Base-by-base conservation (phyloP, 805 yeast genomes). In the Ogataea henricii region DNA sequence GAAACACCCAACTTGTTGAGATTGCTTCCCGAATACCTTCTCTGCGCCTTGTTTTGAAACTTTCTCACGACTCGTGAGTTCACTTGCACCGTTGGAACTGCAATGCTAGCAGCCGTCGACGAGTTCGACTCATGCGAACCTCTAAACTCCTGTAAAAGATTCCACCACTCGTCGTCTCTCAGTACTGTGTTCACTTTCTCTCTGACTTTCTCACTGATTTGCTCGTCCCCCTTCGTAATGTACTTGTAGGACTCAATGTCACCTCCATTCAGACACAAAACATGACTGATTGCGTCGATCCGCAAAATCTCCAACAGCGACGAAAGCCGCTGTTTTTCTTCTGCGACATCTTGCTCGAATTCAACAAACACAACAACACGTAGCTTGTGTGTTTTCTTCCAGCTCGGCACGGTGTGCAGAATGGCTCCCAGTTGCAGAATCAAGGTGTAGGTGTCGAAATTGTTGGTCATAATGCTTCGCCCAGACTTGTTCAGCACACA, bases 391-490 rank as follows among this genome's bases (percentile, higher is more conserved):
- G 86, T 82, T 40, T 74, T 74, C 54, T 87, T 83, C 99, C 99
- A 94, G 37, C 85, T 87, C 1, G 96, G 95, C 3, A 94, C 99
- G 0, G 99, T 91, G 9, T 87, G 82, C 48, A 94, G 70, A 55
- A 94, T 92, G 1, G 96, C 96, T 3, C 98, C 99, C 47, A 94
- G 72, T 62, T 94, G 99, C 49, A 95, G 70, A 54, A 94, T 94
- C 60, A 94, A 75, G 0, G 98, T 92, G 61, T 91, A 94, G 0
- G 99, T 94, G 65, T 94, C 99, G 63, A 94, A 90, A 61, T 94
- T 94, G 3, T 96, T 90, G 0, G 96, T 87, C 50, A 85, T 62
- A 1, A 87, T 83, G 14, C 85, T 80, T 46, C 79, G 79, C 23
- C 72, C 76, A 44, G 80, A 76, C 20, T 77, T 78, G 47, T 84